Evolutionary conservation across 306 rosid species (phyloP), one percentile per base, ranked within the genome.

Genomic region (Pyrus pyrifolia): DNA sequence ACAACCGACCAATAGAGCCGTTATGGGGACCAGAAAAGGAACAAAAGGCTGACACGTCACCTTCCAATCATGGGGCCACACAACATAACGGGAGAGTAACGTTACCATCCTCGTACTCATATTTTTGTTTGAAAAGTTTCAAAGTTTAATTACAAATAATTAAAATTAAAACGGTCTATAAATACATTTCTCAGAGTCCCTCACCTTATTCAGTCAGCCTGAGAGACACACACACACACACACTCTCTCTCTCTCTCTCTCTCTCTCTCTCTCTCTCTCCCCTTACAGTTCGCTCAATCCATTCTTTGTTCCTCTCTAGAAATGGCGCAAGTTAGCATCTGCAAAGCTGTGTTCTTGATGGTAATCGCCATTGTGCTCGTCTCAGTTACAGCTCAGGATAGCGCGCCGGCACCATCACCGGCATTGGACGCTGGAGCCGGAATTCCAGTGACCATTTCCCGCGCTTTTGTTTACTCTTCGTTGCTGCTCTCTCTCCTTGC

Each of bases 401-500:
- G 76, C 22, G 85, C 83, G 0, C 87, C 83, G 0, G 84, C 92
- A 0, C 92, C 90, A 0, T 62, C 88, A 3, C 94, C 93, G 0
- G 58, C 85, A 1, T 64, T 81, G 72, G 83, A 77, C 1, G 52
- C 73, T 18, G 95, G 92, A 74, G 82, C 88, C 55, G 95, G 89
- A 74, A 57, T 77, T 75, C 68, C 79, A 44, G 76, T 81, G 59
- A 83, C 84, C 2, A 62, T 75, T 76, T 76, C 89, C 3, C 68
- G 79, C 10, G 55, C 21, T 1, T 67, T 80, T 55, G 63, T 83
- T 71, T 79, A 57, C 78, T 80, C 86, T 17, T 72, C 87, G 0
- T 31, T 84, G 77, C 69, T 86, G 45, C 33, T 88, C n/a, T 84
- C 85, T 65, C 66, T 90, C 46, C 1, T 80, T 67, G 73, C 75